Evolutionary conservation across 2,329 filamentous ascomycete species (phyloP), one percentile per base, ranked within the genome.

Genomic region (Parastagonospora avenae): DNA sequence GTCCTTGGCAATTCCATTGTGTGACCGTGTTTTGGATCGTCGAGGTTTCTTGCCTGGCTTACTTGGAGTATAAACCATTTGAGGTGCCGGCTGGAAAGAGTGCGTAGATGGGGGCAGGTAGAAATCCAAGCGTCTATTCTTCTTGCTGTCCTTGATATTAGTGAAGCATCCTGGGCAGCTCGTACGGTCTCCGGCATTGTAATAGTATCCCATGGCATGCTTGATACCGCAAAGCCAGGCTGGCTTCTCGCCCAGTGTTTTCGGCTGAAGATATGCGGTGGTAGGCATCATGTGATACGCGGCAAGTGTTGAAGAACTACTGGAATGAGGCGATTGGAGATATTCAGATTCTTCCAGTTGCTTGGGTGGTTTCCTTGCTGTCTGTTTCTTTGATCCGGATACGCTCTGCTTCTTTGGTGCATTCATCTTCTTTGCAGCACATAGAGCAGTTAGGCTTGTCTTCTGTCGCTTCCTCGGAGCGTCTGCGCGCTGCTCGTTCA

Each of bases 161-260:
- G 59, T 64, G 31, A 57, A 55, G 29, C 67, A 68, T 5, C 66
- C 66, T 4, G 39, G 36, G 42, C 66, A 68, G 9, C 45, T 45
- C 36, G 58, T 66, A 33, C 64, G 51, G 28, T 64, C 55, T 14
- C 67, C 67, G 2, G 65, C 59, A 41, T 66, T 67, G 54, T 68
- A 70, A 47, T 68, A 68, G 31, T 63, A 42, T 1, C 65, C 67
- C 42, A 68, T 50, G 8, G 59, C 50, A 33, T 70, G 64, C 8
- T 59, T 64, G 16, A 61, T 59, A 8, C 60, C 57, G 46, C 67
- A 70, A 31, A 59, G 62, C 67, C 67, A 70, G 8, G 45, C 67
- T 3, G 29, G 48, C 32, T 63, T 51, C 33, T 68, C 64, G 2
- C 53, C 48, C 0, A 40, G 27, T 2, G 30, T 37, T 12, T 29